Evolutionary conservation across 176 grass and related monocot species (phyloP), one percentile per base, ranked within the genome.

Genomic region (Coix lacrymajobi): DNA sequence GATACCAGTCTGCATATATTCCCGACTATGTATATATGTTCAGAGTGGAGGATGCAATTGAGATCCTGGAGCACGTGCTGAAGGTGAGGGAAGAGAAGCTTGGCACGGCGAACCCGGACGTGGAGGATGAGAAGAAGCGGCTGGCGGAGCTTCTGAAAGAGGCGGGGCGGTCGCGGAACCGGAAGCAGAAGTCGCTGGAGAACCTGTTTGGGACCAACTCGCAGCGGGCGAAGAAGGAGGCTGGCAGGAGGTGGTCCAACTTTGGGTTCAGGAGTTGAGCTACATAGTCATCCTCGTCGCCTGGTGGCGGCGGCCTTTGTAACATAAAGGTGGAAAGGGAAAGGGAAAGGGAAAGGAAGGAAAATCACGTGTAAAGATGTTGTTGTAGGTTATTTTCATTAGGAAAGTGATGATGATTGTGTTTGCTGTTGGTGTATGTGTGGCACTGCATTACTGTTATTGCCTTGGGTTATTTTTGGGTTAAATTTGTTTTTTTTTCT

Each of bases 81-180:
- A 99, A 99, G 79, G 91, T 94, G 77, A 79, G 97, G 38, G 97
- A 99, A 75, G 93, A 99, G 77, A 94, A 96, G 69, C 93, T 99
- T 3, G 97, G 97, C 48, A 99, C 97, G 2, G 91, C 91, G 26
- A 99, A 96, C 89, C 97, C 97, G 0, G 97, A 96, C 38, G 89
- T 99, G 4, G 96, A 99, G 69, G 97, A 99, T 0, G 97, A 99
- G 80, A 99, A 96, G 97, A 87, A 89, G 73, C 88, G 97, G 43
- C 70, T 99, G 2, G 68, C 83, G 0, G 97, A 92, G 77, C 97
- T 99, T 34, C 80, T 99, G 33, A 99, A 99, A 69, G 97, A 96
- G 81, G 93, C 93, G 0, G 93, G 97, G 1, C 85, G 93, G 61
- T 88, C 91, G 6, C 63, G 89, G 25, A 99, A 92, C 87, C 88